Base-by-base conservation (phyloP, 768 basidiomycete species). In the Pholiota molesta region DNA sequence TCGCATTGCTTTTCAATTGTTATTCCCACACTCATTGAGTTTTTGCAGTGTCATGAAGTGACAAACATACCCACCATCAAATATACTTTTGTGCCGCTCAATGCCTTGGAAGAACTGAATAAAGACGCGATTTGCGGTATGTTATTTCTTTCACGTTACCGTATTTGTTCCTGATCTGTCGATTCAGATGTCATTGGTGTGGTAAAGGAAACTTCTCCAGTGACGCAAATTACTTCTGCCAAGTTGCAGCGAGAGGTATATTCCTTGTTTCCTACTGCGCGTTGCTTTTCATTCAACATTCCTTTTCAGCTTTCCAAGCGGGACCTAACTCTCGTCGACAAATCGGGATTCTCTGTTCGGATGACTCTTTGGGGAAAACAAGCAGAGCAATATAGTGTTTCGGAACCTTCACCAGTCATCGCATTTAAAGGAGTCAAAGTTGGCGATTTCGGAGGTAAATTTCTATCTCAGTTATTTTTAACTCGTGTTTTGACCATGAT, bases 281-380 rank as follows among this genome's bases (percentile, higher is more conserved):
- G 6, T 4, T 37, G 17, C 35, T 19, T 13, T 37, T 59, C 26
- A 56, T 23, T 35, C 42, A 28, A 40, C 21, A 62, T 17, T 62
- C 37, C 21, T 62, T 45, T 52, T 55, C 17, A 97, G 92, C 83
- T 95, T 61, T 81, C 84, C 33, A 99, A 99, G 75, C 89, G 97
- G 49, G 97, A 99, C 47, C 77, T 99, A 55, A 89, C 85, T 0
- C 76, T 99, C 35, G 96, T 95, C 13, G 97, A 99, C 72, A 85
- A 84, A 62, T 90, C 94, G 7, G 83, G 83, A 37, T 93, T 79
- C 69, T 85, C 88, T 16, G 88, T 94, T 42, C 86, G 94, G 35
- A 72, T 98, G 65, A 99, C 97, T 3, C 79, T 99, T 31, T 99
- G 97, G 97, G 97, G 97, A 23, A 94, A 91, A 73, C 91, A 94